Base-by-base conservation (phyloP, 768 basidiomycete species). In the Auriculariales sp. region DNA sequence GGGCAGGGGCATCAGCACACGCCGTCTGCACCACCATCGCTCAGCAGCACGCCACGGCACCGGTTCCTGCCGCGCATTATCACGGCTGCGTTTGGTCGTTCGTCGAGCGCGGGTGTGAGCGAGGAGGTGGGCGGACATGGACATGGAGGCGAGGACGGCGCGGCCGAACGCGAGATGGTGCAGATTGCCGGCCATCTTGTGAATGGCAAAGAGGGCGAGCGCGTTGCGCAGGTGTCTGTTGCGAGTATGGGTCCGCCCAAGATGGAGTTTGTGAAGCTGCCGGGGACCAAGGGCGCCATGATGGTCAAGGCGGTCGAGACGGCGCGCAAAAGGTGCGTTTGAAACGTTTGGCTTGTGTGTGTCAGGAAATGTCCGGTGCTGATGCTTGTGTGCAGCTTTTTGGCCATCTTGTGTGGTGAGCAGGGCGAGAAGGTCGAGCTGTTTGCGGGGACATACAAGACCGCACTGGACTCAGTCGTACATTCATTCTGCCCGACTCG, bases 341-440 rank as follows among this genome's bases (percentile, higher is more conserved):
- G n/a, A n/a, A n/a, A n/a, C n/a, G n/a, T n/a, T n/a, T n/a, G n/a
- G n/a, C n/a, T n/a, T n/a, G n/a, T n/a, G n/a, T n/a, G n/a, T n/a
- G n/a, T n/a, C n/a, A n/a, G n/a, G n/a, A n/a, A n/a, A n/a, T n/a
- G n/a, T n/a, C n/a, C n/a, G n/a, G n/a, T n/a, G n/a, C n/a, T n/a
- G n/a, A n/a, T n/a, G n/a, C n/a, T n/a, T n/a, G n/a, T n/a, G 47
- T 33, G 3, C 53, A 91, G 88, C 63, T 94, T 93, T 68, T 74
- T 94, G 22, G 90, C 91, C 7, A 92, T 93, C 57, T 74, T 94
- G 0, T 93, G 91, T 55, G 90, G 90, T 17, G 91, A 93, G 29
- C 83, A 79, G 55, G 91, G 88, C 14, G 90, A 93, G 68, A 89
- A 92, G 59, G 89, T 94, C 44, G 90, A 94, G 59, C 69, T 94